Conservation (phyloP, 768 basidiomycete species). For the Tubosaeta sp. region DNA sequence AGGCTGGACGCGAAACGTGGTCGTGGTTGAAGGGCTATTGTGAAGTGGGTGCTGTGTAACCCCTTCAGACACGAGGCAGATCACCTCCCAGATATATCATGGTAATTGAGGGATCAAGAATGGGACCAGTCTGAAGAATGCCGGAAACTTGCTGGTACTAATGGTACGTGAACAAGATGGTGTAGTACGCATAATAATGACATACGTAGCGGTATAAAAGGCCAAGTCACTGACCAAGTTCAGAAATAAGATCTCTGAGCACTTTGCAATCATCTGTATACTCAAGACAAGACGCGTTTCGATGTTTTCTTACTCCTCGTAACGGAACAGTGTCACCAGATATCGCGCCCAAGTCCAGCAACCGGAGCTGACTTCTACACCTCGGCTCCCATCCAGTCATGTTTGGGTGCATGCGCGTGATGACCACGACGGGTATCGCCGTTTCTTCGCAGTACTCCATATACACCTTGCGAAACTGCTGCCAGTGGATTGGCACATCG, state of each 20-base stretch:
- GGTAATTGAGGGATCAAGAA: not conserved
- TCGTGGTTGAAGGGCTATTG: conserved; percentile 2
- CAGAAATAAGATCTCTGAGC: conserved; percentile 13
- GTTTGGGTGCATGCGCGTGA: conserved; percentile 12
- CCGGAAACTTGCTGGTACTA: too few relatives aligned
- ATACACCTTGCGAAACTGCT: conserved; percentile 21
- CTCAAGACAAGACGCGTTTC: not conserved
- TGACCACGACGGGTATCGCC: conserved; percentile 18
- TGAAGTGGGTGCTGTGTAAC: conserved; percentile 3
- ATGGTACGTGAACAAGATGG: too few relatives aligned
- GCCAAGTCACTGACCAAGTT: not conserved
- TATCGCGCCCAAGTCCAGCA: conserved; percentile 5
- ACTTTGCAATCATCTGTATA: conserved; percentile 16
- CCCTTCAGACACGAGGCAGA: conserved; percentile 18
- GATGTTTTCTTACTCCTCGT: conserved; percentile 11
- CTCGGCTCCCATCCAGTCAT: conserved; percentile 3
- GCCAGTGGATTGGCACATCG: conserved; percentile 11
- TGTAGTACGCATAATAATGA: too few relatives aligned
- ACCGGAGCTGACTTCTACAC: conserved; percentile 13
- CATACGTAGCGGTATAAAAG: not conserved
- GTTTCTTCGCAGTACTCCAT: conserved; percentile 19
- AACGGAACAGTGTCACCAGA: conserved; percentile 1
- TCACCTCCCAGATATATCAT: conserved; percentile 10
- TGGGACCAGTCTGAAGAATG: too few relatives aligned
- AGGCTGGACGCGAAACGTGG: not conserved